phyloP scores from a whole-genome alignment of 73 alveolate species.

The Paramecium pentaurelia region DNA sequence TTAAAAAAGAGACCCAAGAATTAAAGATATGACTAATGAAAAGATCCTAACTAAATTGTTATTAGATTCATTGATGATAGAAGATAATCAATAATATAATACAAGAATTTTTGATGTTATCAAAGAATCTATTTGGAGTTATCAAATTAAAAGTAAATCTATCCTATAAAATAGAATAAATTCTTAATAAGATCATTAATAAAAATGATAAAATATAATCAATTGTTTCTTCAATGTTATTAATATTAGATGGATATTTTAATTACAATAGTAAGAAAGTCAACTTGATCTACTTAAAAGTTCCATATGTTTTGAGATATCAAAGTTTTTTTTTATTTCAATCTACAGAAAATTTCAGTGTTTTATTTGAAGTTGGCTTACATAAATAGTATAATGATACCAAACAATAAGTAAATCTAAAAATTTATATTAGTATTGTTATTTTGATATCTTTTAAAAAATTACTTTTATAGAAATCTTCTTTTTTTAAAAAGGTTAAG shows the following conservation, averaged over 20 bases:
- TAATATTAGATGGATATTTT: neutral
- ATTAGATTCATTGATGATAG: neutral
- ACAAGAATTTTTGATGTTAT: neutral
- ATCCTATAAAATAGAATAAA: neutral
- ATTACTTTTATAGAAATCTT: neutral
- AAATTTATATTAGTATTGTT: too few relatives aligned
- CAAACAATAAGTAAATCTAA: neutral
- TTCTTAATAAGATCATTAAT: neutral
- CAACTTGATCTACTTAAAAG: neutral
- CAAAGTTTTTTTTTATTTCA: neutral
- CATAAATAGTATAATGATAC: neutral
- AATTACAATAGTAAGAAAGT: neutral
- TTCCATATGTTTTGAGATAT: neutral
- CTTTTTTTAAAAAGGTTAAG: neutral
- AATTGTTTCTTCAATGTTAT: neutral
- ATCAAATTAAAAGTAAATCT: neutral
- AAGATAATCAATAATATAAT: neutral
- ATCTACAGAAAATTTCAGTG: neutral
- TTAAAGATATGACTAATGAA: neutral
- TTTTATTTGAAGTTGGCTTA: neutral
- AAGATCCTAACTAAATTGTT: neutral
- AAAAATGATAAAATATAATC: neutral
- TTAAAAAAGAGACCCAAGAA: neutral
- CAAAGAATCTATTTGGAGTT: neutral
- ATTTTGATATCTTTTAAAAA: neutral